Percentiles rank a stretch among this genome's conserved stretches.
phyloP scores from a whole-genome alignment of 352 stramenopile genomes.

The Vaucheria bursata region DNA sequence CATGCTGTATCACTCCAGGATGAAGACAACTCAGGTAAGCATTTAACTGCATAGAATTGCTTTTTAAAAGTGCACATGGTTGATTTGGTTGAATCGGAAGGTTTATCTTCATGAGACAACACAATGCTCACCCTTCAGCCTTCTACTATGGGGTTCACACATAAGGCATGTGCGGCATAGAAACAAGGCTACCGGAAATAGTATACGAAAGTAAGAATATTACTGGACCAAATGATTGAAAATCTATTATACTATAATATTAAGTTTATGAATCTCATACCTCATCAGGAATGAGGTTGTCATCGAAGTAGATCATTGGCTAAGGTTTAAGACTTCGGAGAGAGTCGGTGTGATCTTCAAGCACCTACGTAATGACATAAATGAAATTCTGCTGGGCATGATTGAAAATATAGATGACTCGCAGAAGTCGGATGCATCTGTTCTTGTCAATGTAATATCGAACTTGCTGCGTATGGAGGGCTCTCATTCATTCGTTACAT shows the following conservation, averaged over 20 bases:
- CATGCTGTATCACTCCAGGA: slow-evolving; percentile 40
- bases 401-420: slow-evolving; percentile 17
- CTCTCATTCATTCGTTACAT: no score
- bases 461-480: slow-evolving; percentile 31
- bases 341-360: slow-evolving; percentile 42
- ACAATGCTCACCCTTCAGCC: slow-evolving; percentile 35
- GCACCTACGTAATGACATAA: slow-evolving; percentile 35
- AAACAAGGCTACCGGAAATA: no score
- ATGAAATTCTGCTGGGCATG: slow-evolving; percentile 26
- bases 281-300: neutral
- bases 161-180: slow-evolving; percentile 27
- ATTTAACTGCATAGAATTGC: neutral
- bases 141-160: slow-evolving; percentile 40
- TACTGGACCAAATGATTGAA: no score
- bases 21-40: slow-evolving; percentile 39
- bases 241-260: no score
- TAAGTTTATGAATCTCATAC: no score
- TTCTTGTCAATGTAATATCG: slow-evolving; percentile 14
- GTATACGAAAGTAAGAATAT: no score
- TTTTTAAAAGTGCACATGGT: neutral
- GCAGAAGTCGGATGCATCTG: slow-evolving; percentile 14
- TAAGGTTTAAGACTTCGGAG: slow-evolving; percentile 36
- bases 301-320: slow-evolving; percentile 20
- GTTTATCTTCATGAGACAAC: slow-evolving; percentile 47
- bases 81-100: neutral